These are phyloP conservation scores for Vishniacozyma victoriae DNA, from an alignment of 768 basidiomycete genomes.

Conservation along the genomic window DNA sequence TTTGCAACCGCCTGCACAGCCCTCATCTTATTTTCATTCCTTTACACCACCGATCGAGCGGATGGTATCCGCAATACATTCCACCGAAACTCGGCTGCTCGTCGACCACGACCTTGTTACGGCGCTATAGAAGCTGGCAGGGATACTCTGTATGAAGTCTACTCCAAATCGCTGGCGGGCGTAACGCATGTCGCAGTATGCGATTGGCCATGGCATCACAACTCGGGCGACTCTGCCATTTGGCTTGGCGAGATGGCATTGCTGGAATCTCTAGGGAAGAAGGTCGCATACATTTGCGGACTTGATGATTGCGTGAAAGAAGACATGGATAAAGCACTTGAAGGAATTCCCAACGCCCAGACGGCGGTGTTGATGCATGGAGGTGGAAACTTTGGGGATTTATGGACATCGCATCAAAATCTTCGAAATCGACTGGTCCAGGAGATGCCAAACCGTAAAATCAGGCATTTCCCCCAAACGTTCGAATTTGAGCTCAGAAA, in stretches of 20 bases:
- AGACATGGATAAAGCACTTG: slow-evolving; percentile 3
- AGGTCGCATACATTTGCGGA: slow-evolving; percentile 1
- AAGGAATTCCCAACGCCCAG: not conserved
- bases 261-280: slow-evolving; percentile 1
- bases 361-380: slow-evolving; percentile 3
- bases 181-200: slow-evolving; percentile 3
- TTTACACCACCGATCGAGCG: not conserved
- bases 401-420: slow-evolving; percentile 4
- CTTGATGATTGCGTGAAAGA: not conserved
- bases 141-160: not conserved
- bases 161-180: slow-evolving; percentile 1
- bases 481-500: slow-evolving; percentile 3
- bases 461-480: slow-evolving; percentile 6
- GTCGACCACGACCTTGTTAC: slow-evolving; percentile 4
- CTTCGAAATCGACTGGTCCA: slow-evolving; percentile 1
- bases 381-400: slow-evolving; percentile 6
- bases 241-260: slow-evolving; percentile 3
- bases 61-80: not conserved
- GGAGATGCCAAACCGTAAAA: slow-evolving; percentile 1
- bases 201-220: slow-evolving; percentile 7
- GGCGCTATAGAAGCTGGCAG: slow-evolving; percentile 2
- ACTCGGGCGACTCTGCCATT: slow-evolving; percentile 6
- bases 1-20: slow-evolving; percentile 1
- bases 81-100: not conserved
- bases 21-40: not conserved